Base-by-base conservation (phyloP, 23 red algal genomes). In the Agarophyton chilense region DNA sequence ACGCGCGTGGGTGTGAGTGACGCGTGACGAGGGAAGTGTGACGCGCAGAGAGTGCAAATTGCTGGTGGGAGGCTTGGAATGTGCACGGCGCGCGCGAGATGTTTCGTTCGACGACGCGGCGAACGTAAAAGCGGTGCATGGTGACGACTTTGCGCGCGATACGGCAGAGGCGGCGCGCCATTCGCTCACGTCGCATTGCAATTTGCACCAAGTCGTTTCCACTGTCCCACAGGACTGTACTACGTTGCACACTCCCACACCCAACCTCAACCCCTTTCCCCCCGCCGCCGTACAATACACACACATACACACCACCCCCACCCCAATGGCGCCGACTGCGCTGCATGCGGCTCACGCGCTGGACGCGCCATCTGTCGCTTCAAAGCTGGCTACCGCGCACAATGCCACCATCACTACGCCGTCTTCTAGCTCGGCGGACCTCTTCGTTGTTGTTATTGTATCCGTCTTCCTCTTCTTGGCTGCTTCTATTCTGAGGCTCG, bases 381-480 rank as follows among this genome's bases (percentile, higher is more conserved):
- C 40, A 21, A 22, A 47, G 44, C 40, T 46, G 29, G 68, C 39
- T 26, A 25, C 68, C 12, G 60, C 32, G 31, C 17, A 65, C 43
- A 74, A 74, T 35, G 68, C 68, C 39, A 47, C 79, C 31, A 17
- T 35, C 43, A 39, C 79, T 43, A 29, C 79, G 34, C 79, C 38
- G 32, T 26, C 79, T 16, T 45, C 79, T 36, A 52, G 36, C n/a
- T 83, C 79, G 36, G 79, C 79, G 0, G 82, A 87, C 67, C 64
- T 87, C 13, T 87, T 87, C 26, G 65, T 87, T 16, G 62, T 87
- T 12, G 22, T 87, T 32, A 47, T 87, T 36, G 82, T 75, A 2
- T 87, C 82, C 0, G 46, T 65, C 12, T 87, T 87, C 32, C 67
- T 87, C 24, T 87, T 87, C 31, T 46, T 87, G 13, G 53, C 82